These are phyloP conservation scores for Aureobasidium sp. DNA, from an alignment of 2,329 filamentous ascomycete genomes.

Conservation along the genomic window DNA sequence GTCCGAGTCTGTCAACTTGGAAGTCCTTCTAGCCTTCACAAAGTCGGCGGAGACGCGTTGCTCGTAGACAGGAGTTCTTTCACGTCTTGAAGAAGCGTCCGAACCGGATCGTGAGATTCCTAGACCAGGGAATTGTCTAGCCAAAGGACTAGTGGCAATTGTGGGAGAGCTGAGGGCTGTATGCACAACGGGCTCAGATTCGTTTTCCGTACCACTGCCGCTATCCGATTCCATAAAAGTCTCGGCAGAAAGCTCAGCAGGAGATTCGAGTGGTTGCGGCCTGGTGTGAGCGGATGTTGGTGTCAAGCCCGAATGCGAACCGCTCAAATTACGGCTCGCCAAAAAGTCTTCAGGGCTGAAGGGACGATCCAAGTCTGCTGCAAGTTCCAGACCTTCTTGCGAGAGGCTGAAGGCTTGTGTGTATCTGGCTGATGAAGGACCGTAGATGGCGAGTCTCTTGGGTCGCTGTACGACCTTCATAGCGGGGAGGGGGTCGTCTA, in stretches of 20 bases:
- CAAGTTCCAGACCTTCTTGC: not conserved
- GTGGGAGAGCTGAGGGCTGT: not conserved
- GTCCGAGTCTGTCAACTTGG: not conserved
- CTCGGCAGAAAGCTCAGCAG: not conserved
- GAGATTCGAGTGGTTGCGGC: not conserved
- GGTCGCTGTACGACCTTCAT: not conserved
- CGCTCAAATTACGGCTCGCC: conserved; percentile 8
- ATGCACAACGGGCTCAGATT: not conserved
- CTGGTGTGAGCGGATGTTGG: not conserved
- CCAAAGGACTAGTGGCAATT: not conserved
- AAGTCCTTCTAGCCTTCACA: not conserved
- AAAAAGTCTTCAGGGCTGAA: conserved; percentile 7
- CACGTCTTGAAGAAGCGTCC: not conserved
- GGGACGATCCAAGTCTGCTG: not conserved
- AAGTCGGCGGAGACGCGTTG: conserved; percentile 6
- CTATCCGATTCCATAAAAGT: not conserved
- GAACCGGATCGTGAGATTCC: not conserved
- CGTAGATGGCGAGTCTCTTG: conserved; percentile 9
- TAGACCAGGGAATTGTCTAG: conserved; percentile 4
- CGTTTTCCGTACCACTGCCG: not conserved
- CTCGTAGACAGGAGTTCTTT: not conserved
- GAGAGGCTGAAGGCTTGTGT: conserved; percentile 1
- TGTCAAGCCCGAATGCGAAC: not conserved
- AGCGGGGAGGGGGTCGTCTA: not conserved
- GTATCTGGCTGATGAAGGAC: not conserved